Evolutionary conservation across 441 rosid genomes (phyloP).

Genomic region (Croton setiger): DNA sequence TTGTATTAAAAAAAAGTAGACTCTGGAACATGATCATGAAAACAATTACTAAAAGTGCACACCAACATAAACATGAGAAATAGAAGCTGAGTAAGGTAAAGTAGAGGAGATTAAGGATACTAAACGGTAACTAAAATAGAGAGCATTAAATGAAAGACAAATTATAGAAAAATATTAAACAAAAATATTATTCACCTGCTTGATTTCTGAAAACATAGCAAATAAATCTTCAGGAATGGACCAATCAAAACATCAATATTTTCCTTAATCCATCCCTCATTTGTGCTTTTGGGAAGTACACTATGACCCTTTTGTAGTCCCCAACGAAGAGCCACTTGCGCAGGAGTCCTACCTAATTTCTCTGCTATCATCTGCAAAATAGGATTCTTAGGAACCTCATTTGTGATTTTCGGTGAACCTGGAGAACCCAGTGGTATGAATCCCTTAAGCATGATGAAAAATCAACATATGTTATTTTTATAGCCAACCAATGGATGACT

Average conservation of each 20-base stretch:
- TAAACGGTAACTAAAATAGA: not conserved
- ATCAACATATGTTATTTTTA: not conserved
- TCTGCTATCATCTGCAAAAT: slow-evolving; percentile 35
- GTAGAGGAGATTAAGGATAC: not conserved
- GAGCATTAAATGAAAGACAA: not conserved
- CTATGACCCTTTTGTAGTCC: slow-evolving; percentile 62
- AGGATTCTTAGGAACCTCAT: slow-evolving; percentile 41
- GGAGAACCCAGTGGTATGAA: not conserved
- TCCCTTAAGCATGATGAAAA: slow-evolving; percentile 1
- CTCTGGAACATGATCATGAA: not conserved
- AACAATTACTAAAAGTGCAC: not conserved
- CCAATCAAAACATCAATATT: slow-evolving; percentile 57
- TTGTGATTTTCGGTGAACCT: slow-evolving; percentile 13
- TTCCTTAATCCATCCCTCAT: slow-evolving; percentile 49
- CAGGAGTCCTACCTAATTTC: slow-evolving; percentile 47
- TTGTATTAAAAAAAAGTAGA: not conserved
- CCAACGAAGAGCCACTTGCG: slow-evolving; percentile 60
- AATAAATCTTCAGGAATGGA: slow-evolving; percentile 47
- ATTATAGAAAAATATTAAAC: not conserved
- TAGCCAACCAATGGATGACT: not conserved
- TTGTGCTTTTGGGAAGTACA: slow-evolving; percentile 56
- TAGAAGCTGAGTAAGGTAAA: not conserved
- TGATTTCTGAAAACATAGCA: slow-evolving; percentile 39
- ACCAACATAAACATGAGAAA: no score
- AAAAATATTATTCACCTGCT: slow-evolving; percentile 38